Evolutionary conservation across 2,329 filamentous ascomycete genomes (phyloP).

Genomic region (Apiospora arundinis): DNA sequence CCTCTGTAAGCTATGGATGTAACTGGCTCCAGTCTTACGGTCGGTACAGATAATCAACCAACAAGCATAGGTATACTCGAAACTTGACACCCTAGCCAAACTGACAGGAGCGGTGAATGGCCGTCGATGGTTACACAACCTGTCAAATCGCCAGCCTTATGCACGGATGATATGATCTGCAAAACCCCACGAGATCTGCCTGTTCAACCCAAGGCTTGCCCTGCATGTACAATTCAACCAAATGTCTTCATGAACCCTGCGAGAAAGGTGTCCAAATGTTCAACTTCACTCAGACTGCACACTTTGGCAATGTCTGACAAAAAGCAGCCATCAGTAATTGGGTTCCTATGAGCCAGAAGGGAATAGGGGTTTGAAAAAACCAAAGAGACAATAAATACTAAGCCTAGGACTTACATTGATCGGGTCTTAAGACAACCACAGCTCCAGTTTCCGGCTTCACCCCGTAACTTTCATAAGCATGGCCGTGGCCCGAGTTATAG

Average conservation of each 20-base stretch:
- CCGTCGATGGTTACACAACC: neutral
- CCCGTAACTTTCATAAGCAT: constrained; percentile 63
- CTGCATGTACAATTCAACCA: neutral
- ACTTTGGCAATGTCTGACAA: constrained; percentile 38
- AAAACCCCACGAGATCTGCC: neutral
- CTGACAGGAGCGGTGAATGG: neutral
- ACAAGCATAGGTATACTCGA: neutral
- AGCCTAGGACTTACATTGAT: constrained; percentile 59
- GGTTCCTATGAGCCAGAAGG: neutral
- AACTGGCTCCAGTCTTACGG: neutral
- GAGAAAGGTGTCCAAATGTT: neutral
- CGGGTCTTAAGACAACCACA: constrained; percentile 62
- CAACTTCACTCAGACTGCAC: constrained; percentile 28
- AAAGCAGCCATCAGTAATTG: neutral
- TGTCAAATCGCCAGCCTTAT: constrained; percentile 9
- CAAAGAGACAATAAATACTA: neutral
- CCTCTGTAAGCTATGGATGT: neutral
- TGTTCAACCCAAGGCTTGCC: neutral
- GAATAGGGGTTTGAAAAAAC: neutral
- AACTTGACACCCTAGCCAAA: neutral
- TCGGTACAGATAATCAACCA: neutral
- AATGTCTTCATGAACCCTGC: neutral
- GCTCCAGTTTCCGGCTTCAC: constrained; percentile 53
- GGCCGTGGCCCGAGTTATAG: constrained; percentile 61
- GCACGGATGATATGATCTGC: neutral